Evolutionary conservation across 2,329 filamentous ascomycete genomes (phyloP), one percentile per base, ranked within the genome.

Genomic region (Colletotrichum phormii): DNA sequence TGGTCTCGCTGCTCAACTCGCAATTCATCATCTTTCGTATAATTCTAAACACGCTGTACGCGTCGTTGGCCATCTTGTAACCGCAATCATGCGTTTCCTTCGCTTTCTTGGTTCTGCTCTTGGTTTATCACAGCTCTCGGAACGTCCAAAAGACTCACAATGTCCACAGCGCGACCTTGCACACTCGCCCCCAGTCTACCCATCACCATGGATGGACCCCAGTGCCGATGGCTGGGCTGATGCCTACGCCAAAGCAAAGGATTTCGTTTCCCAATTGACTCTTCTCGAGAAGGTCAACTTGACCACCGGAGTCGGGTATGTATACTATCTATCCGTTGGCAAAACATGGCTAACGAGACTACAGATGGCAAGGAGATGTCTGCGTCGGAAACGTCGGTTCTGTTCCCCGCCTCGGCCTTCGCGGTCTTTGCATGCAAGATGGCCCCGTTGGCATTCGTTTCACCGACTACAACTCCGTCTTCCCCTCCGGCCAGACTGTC

Each of bases 281-380:
- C 87, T 98, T 46, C 80, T 91, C 12, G 95, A 98, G 82, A 98
- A 98, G 85, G 95, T 98, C 82, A 98, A 98, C 82, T 82, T 99
- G 75, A 98, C 96, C 3, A 98, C 95, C 0, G 96, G 96, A 81
- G 90, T 93, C 75, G 95, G 95, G 89, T 96, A 84, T 81, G 91
- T 84, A 24, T 6, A 24, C 15, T 5, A 6, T 22, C 5, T 55
- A 60, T 67, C 9, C 74, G 75, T 46, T 75, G 60, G 3, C 2
- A 12, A 24, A 33, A 11, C 1, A 15, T 0, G 3, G 55, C 22
- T 37, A 84, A 84, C n/a, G 84, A 80, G 82, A 77, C 79, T 18
- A 1, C 24, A 73, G 90, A 55, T 94, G 92, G 92, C 81, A 88
- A 81, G 84, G 89, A 62, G 93, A 94, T 74, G 87, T 89, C 75